These are phyloP conservation scores for Diaporthe helianthi DNA, from an alignment of 2,329 filamentous ascomycete genomes.

Conservation along the genomic window DNA sequence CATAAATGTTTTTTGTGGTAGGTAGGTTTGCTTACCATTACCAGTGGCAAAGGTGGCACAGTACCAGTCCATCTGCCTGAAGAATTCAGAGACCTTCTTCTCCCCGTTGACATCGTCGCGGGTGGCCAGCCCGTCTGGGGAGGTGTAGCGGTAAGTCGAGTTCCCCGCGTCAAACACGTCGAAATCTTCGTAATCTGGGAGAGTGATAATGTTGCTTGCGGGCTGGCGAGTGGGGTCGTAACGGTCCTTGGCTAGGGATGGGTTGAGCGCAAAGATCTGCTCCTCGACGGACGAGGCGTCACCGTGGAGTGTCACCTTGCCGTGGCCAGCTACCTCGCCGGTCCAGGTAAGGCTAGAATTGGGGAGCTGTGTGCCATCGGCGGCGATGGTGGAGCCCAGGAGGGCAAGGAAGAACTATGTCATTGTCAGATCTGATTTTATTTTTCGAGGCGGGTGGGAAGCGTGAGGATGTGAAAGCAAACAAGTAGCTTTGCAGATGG, in stretches of 20 bases:
- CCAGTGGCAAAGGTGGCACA: constrained; percentile 18
- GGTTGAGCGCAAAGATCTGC: constrained; percentile 26
- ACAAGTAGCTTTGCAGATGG: too few relatives aligned
- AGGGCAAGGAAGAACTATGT: neutral
- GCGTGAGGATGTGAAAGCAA: too few relatives aligned
- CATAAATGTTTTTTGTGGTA: too few relatives aligned
- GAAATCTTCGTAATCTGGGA: neutral
- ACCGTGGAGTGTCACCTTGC: constrained; percentile 10
- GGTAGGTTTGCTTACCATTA: neutral
- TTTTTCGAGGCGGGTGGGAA: neutral
- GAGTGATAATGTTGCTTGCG: neutral
- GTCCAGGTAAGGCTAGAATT: neutral
- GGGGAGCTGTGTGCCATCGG: neutral
- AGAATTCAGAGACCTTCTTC: neutral
- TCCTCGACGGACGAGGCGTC: neutral
- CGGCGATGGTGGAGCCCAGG: neutral
- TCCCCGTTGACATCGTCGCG: neutral
- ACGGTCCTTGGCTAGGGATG: neutral
- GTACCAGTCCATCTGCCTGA: neutral
- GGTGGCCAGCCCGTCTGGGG: neutral
- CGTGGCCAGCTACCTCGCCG: constrained; percentile 6
- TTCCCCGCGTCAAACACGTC: neutral
- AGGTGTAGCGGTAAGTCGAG: neutral
- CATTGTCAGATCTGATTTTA: neutral
- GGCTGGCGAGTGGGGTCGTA: neutral